phyloP scores from a whole-genome alignment of 1,284 basidiomycete genomes.

The Exsudoporus floridanus region DNA sequence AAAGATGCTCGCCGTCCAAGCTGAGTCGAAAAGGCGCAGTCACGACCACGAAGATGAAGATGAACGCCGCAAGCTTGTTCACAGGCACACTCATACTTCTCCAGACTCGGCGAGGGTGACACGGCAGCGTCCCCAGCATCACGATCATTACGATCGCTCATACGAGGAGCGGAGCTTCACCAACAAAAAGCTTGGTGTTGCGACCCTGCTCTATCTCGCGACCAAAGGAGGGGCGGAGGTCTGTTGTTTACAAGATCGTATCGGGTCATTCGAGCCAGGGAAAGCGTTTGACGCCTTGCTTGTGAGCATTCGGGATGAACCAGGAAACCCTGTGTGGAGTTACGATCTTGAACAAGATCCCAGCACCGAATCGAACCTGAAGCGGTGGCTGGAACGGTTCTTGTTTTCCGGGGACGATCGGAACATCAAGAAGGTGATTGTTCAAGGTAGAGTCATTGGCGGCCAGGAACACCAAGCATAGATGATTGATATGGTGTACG shows the following conservation, averaged over 20 bases:
- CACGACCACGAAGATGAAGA: neutral
- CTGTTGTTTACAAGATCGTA: constrained; percentile 65
- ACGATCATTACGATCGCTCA: neutral
- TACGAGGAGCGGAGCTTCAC: constrained; percentile 44
- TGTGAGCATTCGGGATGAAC: constrained; percentile 50
- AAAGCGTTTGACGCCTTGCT: constrained; percentile 92
- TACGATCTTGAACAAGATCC: constrained; percentile 26
- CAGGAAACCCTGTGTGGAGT: constrained; percentile 68
- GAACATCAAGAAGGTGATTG: constrained; percentile 84
- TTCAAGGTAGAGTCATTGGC: constrained; percentile 78
- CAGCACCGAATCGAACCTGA: constrained; percentile 38
- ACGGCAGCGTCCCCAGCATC: neutral
- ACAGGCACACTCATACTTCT: neutral
- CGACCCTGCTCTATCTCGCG: constrained; percentile 85
- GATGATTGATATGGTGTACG: neutral
- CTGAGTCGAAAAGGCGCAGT: constrained; percentile 8
- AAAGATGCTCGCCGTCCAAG: constrained; percentile 63
- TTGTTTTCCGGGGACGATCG: constrained; percentile 86
- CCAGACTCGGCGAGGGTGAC: constrained; percentile 1
- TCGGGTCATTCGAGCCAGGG: constrained; percentile 80
- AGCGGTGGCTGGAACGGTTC: constrained; percentile 64
- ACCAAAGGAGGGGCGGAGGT: constrained; percentile 90
- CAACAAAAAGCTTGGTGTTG: constrained; percentile 65
- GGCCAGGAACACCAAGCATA: constrained; percentile 46
- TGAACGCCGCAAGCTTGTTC: constrained; percentile 5